A percentile compares a stretch with the other conserved stretches of the same genome.
These are phyloP conservation scores for Apiotrichum gracile DNA, from an alignment of 1,284 basidiomycete species.

Conservation along the genomic window DNA sequence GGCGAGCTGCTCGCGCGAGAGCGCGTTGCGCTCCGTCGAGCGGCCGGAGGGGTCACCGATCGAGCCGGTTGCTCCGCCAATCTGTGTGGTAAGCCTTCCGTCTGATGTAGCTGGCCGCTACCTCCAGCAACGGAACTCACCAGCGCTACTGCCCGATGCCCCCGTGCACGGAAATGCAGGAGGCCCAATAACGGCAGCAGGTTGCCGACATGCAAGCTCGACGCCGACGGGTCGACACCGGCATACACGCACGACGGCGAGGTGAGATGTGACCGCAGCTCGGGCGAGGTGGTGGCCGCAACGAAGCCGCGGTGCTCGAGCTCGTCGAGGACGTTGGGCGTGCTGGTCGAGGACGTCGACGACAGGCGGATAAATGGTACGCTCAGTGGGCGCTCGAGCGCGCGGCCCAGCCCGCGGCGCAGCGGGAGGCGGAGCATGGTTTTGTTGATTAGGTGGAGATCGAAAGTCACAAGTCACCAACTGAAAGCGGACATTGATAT, in stretches of 20 bases:
- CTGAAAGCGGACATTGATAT: no score
- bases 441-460: no score
- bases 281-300: slow-evolving; percentile 45
- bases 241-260: slow-evolving; percentile 62
- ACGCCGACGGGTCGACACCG: slow-evolving; percentile 88
- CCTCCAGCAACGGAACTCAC: slow-evolving; percentile 49
- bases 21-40: slow-evolving; percentile 69
- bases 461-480: no score
- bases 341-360: neutral
- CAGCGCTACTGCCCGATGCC: slow-evolving; percentile 75
- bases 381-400: neutral
- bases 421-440: no score
- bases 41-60: slow-evolving; percentile 95
- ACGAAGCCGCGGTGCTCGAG: slow-evolving; percentile 49
- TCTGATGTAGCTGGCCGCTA: neutral
- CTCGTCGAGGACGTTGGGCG: slow-evolving; percentile 40
- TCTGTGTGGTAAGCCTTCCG: slow-evolving; percentile 58
- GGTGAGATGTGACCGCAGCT: slow-evolving; percentile 32
- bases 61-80: slow-evolving; percentile 93
- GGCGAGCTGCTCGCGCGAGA: slow-evolving; percentile 58
- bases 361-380: no score
- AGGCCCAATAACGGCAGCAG: slow-evolving; percentile 80
- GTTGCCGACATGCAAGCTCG: slow-evolving; percentile 86
- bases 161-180: slow-evolving; percentile 76
- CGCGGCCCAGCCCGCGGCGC: no score